Base-by-base conservation (phyloP, 345 rosid species). In the Salix udensis region DNA sequence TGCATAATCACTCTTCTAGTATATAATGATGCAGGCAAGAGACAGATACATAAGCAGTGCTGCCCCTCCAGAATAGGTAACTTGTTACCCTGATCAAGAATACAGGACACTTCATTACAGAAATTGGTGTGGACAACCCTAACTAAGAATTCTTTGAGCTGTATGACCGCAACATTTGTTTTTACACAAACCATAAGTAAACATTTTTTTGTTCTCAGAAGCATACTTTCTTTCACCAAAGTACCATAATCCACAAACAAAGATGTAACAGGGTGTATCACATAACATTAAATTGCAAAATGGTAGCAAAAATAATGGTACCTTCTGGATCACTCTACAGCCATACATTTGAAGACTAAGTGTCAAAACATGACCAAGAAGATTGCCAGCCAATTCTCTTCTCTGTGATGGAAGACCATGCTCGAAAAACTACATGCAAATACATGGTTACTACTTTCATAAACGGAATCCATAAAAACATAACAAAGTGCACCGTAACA, bases 291-390 rank as follows among this genome's bases (percentile, higher is more conserved):
- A 23, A 58, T 58, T 58, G 64, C 64, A 58, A 23, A 7, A 58
- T 58, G 64, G 13, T 23, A 58, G 26, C 24, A 23, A 58, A 58
- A n/a, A 28, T 58, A 64, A 66, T 65, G 64, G 66, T 80, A 94
- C 98, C 97, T 92, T 94, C 76, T 94, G 98, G 81, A 94, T 92
- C 66, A 94, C 98, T 81, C 98, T 94, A 65, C 98, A 94, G 46
- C 98, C 98, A 84, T 94, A 94, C 98, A 94, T 94, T 78, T 94
- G 98, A 80, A 94, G 89, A 84, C 98, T 92, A 68, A 94, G 95
- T 16, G 91, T 83, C 81, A 94, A 85, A 50, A 94, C 97, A 82
- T 91, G 92, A 71, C 92, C 87, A 77, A 86, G 83, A 44, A 94
- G 92, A 83, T 92, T 89, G 73, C 90, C 93, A 18, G 92, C 97